These are phyloP conservation scores for Penicillium pulvis DNA, from an alignment of 495 filamentous ascomycete genomes.

Conservation along the genomic window DNA sequence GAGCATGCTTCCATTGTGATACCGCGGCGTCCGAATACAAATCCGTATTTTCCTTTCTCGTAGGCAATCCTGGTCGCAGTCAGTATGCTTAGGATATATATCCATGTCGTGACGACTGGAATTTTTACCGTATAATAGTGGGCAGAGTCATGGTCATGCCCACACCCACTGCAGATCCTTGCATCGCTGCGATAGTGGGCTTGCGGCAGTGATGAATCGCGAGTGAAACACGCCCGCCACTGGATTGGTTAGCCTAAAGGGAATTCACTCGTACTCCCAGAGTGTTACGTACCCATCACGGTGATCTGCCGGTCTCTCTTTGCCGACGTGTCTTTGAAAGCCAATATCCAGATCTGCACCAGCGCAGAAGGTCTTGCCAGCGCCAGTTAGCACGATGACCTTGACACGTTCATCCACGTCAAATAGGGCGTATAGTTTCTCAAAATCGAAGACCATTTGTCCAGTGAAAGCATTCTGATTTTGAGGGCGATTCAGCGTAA, in stretches of 20 bases:
- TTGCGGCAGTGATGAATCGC: constrained; percentile 64
- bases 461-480: constrained; percentile 66
- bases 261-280: not conserved
- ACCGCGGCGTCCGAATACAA: constrained; percentile 64
- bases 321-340: constrained; percentile 33
- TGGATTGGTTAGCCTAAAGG: constrained; percentile 3
- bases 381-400: constrained; percentile 58
- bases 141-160: constrained; percentile 71
- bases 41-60: constrained; percentile 58
- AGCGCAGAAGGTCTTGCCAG: constrained; percentile 64
- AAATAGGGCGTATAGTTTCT: constrained; percentile 54
- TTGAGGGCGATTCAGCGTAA: constrained; percentile 58
- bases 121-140: constrained; percentile 49
- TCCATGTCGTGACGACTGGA: not conserved
- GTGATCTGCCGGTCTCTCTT: constrained; percentile 42
- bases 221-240: constrained; percentile 50
- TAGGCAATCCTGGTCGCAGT: constrained; percentile 49
- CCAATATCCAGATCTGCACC: constrained; percentile 66
- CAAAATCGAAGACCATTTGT: constrained; percentile 57
- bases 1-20: constrained; percentile 64
- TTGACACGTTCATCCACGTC: constrained; percentile 59
- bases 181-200: constrained; percentile 65
- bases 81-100: not conserved
- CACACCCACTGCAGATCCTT: constrained; percentile 66
- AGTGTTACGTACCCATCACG: constrained; percentile 44